Evolutionary conservation across 768 basidiomycete species (phyloP).

Genomic region (Xanthoconium stramineum): DNA sequence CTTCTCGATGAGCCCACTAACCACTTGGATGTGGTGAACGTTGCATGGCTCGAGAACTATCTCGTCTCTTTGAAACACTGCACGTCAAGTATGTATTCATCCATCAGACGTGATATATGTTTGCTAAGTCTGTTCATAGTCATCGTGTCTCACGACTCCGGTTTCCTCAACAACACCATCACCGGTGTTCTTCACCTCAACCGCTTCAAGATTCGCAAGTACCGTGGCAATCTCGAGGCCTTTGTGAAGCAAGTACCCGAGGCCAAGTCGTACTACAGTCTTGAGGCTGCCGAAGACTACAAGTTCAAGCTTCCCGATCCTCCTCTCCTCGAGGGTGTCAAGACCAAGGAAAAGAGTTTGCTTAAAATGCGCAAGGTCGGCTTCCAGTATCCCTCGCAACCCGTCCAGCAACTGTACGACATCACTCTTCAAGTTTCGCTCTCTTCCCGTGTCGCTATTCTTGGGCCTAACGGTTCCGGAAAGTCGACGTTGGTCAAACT

Average conservation of each 20-base stretch:
- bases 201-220: conserved; percentile 96
- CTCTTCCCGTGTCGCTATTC: conserved; percentile 96
- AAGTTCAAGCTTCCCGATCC: conserved; percentile 97
- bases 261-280: conserved; percentile 96
- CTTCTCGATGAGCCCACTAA: conserved; percentile 96
- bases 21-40: conserved; percentile 95
- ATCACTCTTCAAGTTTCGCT: conserved; percentile 96
- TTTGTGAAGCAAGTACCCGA: conserved; percentile 95
- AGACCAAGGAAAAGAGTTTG: conserved; percentile 98
- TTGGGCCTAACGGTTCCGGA: conserved; percentile 98
- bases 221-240: conserved; percentile 91
- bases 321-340: conserved; percentile 97
- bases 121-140: conserved; percentile 39
- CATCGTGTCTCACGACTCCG: conserved; percentile 97
- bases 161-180: conserved; percentile 97
- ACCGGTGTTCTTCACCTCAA: conserved; percentile 97
- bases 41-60: conserved; percentile 96
- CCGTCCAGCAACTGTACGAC: conserved; percentile 89
- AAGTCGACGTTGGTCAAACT: conserved; percentile 98
- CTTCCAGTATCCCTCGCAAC: conserved; percentile 90
- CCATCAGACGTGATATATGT: background rate
- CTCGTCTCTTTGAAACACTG: conserved; percentile 82
- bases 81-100: conserved; percentile 71
- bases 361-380: conserved; percentile 97
- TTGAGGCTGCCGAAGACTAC: conserved; percentile 95